Evolutionary conservation across 2,329 filamentous ascomycete genomes (phyloP), one percentile per base, ranked within the genome.

Genomic region (Aspergillus ruber): DNA sequence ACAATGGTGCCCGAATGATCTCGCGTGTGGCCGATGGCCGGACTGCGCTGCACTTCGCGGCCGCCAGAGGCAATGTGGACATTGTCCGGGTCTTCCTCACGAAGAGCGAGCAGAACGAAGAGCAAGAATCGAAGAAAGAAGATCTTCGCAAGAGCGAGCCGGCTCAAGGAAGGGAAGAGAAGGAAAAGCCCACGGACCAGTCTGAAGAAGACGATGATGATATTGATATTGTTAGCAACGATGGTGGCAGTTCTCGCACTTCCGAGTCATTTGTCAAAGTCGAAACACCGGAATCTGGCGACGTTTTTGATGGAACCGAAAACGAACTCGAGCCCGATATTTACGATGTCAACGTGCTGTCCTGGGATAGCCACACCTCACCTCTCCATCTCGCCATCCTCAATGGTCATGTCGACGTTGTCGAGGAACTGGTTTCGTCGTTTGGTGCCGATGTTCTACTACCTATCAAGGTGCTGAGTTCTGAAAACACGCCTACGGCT

Each of bases 21-120:
- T 78, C 87, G 43, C 81, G 89, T 43, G 65, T 94, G 35, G 86
- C 85, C 0, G 89, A 93, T 64, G 89, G 89, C 3, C 80, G 81
- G 55, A 94, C 88, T 2, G 85, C 88, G 7, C 74, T 95, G n/a
- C 89, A 95, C 65, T 72, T 94, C 25, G 88, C 88, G 15, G 86
- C 87, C 15, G 78, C 82, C 40, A 78, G 84, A 18, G 89, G 89
- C 0, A 71, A 82, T 53, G 62, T 71, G 1, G 80, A 84, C 15
- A 90, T 93, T 52, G 76, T 93, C 54, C 83, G 78, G 51, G 80
- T 83, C 6, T 71, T 95, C 10, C 78, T 95, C 61, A 75, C 82
- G 29, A 88, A 83, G 69, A 93, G 88, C 58, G 78, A 81, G 48
- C 76, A 78, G 25, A 93, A 93, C 6, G 56, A 59, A 43, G 52